Evolutionary conservation across 164 flowering plant genomes (phyloP), one percentile per base, ranked within the genome.

Genomic region (Brasenia schreberi): DNA sequence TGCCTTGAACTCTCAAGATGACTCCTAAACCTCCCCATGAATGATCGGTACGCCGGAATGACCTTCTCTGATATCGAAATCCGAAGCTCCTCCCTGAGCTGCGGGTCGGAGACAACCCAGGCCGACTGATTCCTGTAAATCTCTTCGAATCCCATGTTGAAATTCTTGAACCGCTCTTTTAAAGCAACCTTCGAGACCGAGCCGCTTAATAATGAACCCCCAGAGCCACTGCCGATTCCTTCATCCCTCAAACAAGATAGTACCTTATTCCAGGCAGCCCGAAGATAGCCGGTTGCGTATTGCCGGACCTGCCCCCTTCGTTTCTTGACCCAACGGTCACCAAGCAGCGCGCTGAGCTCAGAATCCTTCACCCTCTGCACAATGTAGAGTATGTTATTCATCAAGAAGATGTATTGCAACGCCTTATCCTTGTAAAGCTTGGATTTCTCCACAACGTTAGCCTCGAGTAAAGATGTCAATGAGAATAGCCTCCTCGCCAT

Each of bases 281-380:
- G 84, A 4, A 90, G 84, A 70, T 93, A 93, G 18, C 81, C 70
- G 1, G 89, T 90, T 2, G 90, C 87, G 69, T 82, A 77, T 62
- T 89, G 90, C 52, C 89, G 84, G 7, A 86, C 71, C 77, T 72
- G 81, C 56, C 91, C 90, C 18, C 89, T 81, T 14, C 77, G 90
- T 70, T 78, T 87, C 6, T 84, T 84, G 65, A 94, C 76, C 98
- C 98, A 91, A 5, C 78, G 70, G 69, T 89, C 93, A 10, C 98
- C 97, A 70, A 91, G 69, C 43, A 87, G 77, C 49, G 70, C 81
- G 10, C 89, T 70, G 33, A 94, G 88, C 70, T 94, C 97, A 2
- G 95, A 89, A 58, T 80, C 96, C 67, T 84, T 91, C 39, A 94
- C 93, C 69, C 86, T 94, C 68, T 85, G 82, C 63, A 91, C 91